Evolutionary conservation across 1,284 basidiomycete species (phyloP).

Genomic region (Malassezia obtusa): DNA sequence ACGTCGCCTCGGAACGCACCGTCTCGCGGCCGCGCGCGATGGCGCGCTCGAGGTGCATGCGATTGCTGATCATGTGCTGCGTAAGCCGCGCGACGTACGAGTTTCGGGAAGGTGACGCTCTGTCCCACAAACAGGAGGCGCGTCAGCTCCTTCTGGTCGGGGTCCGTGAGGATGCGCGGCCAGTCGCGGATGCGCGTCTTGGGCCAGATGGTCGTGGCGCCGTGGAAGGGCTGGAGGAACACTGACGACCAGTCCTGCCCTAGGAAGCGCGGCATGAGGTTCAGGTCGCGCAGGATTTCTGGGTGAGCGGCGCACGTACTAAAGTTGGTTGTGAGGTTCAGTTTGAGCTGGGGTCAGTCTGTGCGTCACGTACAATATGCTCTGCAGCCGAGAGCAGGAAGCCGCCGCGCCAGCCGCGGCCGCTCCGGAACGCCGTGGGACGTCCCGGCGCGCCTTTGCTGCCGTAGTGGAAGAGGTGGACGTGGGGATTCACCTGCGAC

Average conservation of each 20-base stretch:
- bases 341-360: conserved; percentile 24
- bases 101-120: conserved; percentile 42
- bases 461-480: conserved; percentile 96
- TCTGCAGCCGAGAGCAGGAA: conserved; percentile 61
- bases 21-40: conserved; percentile 25
- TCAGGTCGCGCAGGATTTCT: conserved; percentile 41
- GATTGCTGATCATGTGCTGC: conserved; percentile 45
- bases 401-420: conserved; percentile 70
- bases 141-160: conserved; percentile 32
- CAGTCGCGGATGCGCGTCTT: conserved; percentile 41
- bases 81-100: background rate
- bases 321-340: conserved; percentile 43
- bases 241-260: conserved; percentile 44
- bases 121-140: conserved; percentile 36
- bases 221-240: conserved; percentile 41
- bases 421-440: conserved; percentile 81
- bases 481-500: conserved; percentile 91
- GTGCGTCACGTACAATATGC: conserved; percentile 19
- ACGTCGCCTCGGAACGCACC: background rate
- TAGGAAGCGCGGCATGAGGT: conserved; percentile 37
- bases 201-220: conserved; percentile 43
- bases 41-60: conserved; percentile 37
- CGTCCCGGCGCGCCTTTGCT: conserved; percentile 84
- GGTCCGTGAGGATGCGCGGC: conserved; percentile 40
- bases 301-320: conserved; percentile 5